Percentiles rank a stretch among this genome's conserved stretches.
phyloP scores from a whole-genome alignment of 2,329 filamentous ascomycete species.

The Akanthomyces lecanii region DNA sequence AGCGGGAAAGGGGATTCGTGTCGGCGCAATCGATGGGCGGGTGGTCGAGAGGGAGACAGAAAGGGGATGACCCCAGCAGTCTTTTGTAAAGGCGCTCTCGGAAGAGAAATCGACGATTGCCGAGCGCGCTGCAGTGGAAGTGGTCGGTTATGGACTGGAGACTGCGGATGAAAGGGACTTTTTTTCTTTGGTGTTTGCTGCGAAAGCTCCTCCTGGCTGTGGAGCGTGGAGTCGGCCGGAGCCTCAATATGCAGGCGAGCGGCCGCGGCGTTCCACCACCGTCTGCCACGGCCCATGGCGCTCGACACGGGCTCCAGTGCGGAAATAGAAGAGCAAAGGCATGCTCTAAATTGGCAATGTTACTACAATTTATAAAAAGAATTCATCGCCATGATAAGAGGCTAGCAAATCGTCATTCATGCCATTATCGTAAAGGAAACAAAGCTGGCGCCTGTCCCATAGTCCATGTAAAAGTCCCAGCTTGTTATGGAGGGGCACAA shows the following conservation, averaged over 20 bases:
- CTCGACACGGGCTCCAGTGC: not conserved
- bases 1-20: not conserved
- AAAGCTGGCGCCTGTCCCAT: no score
- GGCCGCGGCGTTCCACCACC: conserved; percentile 8
- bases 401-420: not conserved
- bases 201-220: not conserved
- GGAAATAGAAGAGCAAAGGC: not conserved
- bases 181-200: not conserved
- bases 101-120: not conserved
- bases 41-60: not conserved
- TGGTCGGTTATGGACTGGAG: not conserved
- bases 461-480: not conserved
- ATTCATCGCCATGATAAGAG: not conserved
- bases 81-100: not conserved
- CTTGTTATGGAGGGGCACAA: not conserved
- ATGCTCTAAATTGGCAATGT: not conserved
- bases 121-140: not conserved
- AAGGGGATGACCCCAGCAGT: not conserved
- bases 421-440: not conserved
- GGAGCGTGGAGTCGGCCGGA: conserved; percentile 6
- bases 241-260: not conserved
- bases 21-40: not conserved
- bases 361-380: not conserved
- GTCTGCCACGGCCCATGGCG: not conserved
- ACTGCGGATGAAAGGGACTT: conserved; percentile 10